phyloP scores from a whole-genome alignment of 2,329 filamentous ascomycete species.

The Aplosporella prunicola region DNA sequence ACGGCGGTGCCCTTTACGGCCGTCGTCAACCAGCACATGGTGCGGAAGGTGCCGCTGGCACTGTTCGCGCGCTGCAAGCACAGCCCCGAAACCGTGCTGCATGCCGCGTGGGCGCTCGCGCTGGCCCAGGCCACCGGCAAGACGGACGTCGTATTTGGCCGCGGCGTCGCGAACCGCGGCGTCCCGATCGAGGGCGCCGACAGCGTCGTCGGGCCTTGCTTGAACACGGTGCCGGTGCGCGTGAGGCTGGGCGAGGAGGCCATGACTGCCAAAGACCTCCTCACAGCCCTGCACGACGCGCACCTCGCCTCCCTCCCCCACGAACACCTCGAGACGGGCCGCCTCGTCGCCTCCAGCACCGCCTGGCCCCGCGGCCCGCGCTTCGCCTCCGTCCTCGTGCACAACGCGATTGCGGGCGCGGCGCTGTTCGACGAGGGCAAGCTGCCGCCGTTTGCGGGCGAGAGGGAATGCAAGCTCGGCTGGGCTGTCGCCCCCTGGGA shows the following conservation, averaged over 20 bases:
- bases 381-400: conserved; percentile 26
- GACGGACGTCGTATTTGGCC: conserved; percentile 34
- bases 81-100: conserved; percentile 27
- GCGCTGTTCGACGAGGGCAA: no score
- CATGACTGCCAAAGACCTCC: neutral
- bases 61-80: neutral
- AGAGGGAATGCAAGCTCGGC: conserved; percentile 21
- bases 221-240: conserved; percentile 2
- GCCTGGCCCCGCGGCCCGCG: conserved; percentile 29
- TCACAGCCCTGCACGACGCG: conserved; percentile 20
- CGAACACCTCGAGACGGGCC: conserved; percentile 25
- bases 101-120: conserved; percentile 37
- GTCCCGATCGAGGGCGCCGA: conserved; percentile 27
- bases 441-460: conserved; percentile 23
- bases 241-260: neutral
- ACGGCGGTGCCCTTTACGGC: neutral
- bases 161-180: conserved; percentile 34
- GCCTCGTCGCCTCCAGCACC: conserved; percentile 26
- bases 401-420: conserved; percentile 30
- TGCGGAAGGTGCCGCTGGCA: neutral
- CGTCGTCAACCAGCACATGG: neutral
- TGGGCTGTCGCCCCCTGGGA: conserved; percentile 24
- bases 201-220: conserved; percentile 27
- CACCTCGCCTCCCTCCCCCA: conserved; percentile 32
- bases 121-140: conserved; percentile 29